Percentiles rank a stretch among this genome's conserved stretches.
These are phyloP conservation scores for Apiospora sp. DNA, from an alignment of 2,329 filamentous ascomycete genomes.

Conservation along the genomic window DNA sequence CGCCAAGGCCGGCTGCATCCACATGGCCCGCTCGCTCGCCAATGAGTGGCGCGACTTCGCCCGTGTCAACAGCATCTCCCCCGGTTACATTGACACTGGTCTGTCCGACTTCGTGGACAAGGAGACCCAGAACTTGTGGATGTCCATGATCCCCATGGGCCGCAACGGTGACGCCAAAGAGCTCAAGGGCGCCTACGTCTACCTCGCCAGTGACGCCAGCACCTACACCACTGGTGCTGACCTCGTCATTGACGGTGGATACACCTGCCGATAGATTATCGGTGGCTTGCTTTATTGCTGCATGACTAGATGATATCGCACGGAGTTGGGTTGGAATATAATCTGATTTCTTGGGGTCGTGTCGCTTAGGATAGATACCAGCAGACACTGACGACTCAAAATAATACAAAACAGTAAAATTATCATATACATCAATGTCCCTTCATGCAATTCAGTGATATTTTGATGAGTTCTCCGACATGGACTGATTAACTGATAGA, in stretches of 20 bases:
- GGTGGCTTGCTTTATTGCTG: constrained; percentile 3
- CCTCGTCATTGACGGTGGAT: constrained; percentile 58
- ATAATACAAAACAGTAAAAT: constrained; percentile 14
- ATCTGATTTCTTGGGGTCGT: constrained; percentile 6
- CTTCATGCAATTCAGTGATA: background rate
- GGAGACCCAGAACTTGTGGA: constrained; percentile 43
- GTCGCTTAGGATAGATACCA: constrained; percentile 8
- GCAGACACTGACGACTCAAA: background rate
- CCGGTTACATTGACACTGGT: constrained; percentile 63
- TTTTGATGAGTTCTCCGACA: background rate
- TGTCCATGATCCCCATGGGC: constrained; percentile 45
- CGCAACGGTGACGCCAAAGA: constrained; percentile 70
- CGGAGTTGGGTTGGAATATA: constrained; percentile 12
- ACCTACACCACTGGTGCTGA: constrained; percentile 69
- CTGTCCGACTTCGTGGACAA: constrained; percentile 52
- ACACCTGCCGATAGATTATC: constrained; percentile 43
- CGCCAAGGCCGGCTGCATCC: constrained; percentile 59
- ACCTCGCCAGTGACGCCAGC: constrained; percentile 71
- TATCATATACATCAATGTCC: background rate
- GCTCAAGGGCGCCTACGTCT: constrained; percentile 74
- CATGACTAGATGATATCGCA: constrained; percentile 19
- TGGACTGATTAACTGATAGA: no score
- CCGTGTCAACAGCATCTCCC: constrained; percentile 67
- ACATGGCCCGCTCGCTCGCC: constrained; percentile 52
- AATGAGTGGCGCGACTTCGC: constrained; percentile 72